Evolutionary conservation across 805 yeast species (phyloP).

Genomic region (Maudiozyma bulderi): DNA sequence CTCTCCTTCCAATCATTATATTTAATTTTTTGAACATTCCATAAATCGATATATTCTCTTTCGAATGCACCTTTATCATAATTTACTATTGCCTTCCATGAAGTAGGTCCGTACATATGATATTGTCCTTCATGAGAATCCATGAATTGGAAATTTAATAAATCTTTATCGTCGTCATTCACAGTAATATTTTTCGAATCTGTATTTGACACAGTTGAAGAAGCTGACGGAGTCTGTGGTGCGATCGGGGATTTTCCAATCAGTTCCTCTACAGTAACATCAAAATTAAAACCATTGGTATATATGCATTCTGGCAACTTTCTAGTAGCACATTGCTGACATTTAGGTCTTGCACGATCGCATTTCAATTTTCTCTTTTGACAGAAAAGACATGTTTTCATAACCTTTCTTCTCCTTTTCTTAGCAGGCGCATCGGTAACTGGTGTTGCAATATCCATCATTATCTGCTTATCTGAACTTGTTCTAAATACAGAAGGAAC

Average conservation of each 20-base stretch:
- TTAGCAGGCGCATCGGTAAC: not conserved
- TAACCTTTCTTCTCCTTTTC: not conserved
- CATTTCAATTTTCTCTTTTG: slow-evolving; percentile 24
- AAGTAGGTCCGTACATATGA: not conserved
- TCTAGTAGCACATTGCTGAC: slow-evolving; percentile 19
- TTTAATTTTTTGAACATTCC: not conserved
- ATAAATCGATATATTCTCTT: not conserved
- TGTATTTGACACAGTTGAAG: too few relatives aligned
- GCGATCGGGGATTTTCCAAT: not conserved
- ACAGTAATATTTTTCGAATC: not conserved
- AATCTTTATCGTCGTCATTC: not conserved
- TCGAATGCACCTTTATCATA: not conserved
- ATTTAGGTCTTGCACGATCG: slow-evolving; percentile 21
- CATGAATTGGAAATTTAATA: not conserved
- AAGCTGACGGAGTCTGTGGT: too few relatives aligned
- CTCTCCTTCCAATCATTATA: not conserved
- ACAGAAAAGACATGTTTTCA: slow-evolving; percentile 13
- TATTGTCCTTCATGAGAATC: not conserved
- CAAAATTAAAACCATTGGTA: not conserved
- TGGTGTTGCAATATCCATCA: not conserved
- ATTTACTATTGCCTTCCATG: not conserved
- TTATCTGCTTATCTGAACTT: not conserved
- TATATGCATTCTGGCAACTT: slow-evolving; percentile 9
- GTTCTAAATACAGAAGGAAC: too few relatives aligned
- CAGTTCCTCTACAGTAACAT: not conserved